Evolutionary conservation across 768 basidiomycete species (phyloP).

Genomic region (Crassisporium funariophilum): DNA sequence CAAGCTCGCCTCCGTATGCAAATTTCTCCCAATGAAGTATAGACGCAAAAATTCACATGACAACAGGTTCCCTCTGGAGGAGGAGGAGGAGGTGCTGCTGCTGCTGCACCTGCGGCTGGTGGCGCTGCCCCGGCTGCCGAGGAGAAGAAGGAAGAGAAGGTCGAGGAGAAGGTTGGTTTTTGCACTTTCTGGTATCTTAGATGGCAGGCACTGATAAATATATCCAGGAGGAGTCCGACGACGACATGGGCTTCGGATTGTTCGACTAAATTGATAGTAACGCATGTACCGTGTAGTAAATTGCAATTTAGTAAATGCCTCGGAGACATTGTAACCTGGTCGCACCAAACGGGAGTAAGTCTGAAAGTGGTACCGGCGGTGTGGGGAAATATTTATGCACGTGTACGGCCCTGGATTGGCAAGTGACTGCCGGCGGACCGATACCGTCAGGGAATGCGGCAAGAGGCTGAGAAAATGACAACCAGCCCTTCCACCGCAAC

Average conservation of each 20-base stretch:
- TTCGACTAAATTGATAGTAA: slow-evolving; percentile 69
- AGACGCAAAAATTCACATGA: slow-evolving; percentile 1
- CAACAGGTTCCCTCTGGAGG: slow-evolving; percentile 89
- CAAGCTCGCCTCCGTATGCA: slow-evolving; percentile 90
- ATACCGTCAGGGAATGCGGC: slow-evolving; percentile 22
- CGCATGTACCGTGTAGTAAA: slow-evolving; percentile 15
- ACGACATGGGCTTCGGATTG: slow-evolving; percentile 99
- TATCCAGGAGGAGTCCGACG: slow-evolving; percentile 89
- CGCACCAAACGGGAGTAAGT: slow-evolving; percentile 7
- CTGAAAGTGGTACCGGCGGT: slow-evolving; percentile 33
- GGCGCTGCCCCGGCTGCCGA: slow-evolving; percentile 67
- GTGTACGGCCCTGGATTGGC: slow-evolving; percentile 23
- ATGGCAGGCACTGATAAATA: slow-evolving; percentile 8
- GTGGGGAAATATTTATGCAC: slow-evolving; percentile 22
- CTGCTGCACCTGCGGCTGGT: slow-evolving; percentile 52
- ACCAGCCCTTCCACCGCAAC: slow-evolving; percentile 20
- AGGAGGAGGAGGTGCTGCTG: slow-evolving; percentile 60
- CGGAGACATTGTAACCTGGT: slow-evolving; percentile 3
- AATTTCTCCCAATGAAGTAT: neutral
- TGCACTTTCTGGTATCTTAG: slow-evolving; percentile 1
- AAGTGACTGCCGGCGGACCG: slow-evolving; percentile 38
- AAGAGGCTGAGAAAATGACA: slow-evolving; percentile 21
- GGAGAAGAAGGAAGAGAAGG: slow-evolving; percentile 88
- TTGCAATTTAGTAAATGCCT: slow-evolving; percentile 7
- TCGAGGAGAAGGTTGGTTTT: slow-evolving; percentile 81